Base-by-base conservation (phyloP, 164 flowering plant genomes). In the Vitis amurensis region DNA sequence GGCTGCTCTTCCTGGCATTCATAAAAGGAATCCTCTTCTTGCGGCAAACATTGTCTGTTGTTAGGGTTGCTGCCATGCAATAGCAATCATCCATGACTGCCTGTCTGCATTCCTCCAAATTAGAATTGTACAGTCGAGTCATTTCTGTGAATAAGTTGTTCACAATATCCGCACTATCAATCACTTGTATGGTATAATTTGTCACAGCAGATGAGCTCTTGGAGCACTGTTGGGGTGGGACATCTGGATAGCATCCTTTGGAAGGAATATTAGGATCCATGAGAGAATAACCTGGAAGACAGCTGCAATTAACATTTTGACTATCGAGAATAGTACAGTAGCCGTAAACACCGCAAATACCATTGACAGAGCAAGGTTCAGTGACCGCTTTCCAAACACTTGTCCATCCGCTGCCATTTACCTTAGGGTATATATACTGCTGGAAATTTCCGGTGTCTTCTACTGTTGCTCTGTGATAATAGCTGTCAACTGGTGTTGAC, bases 21-120 rank as follows among this genome's bases (percentile, higher is more conserved):
- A 72, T 7, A 55, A 72, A 64, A 53, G 79, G 79, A 66, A 69
- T 68, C 37, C 67, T 76, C 67, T 64, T 76, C 67, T 51, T 68
- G n/a, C 11, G 8, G 64, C 79, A 76, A 27, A 31, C 31, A 7
- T 31, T 31, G 44, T 31, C 44, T 3, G 3, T 31, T 7, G 44
- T 0, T n/a, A n/a, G n/a, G n/a, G n/a, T n/a, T n/a, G 65, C 74
- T 17, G 74, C 74, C 58, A 37, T 7, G 11, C 57, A 16, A 15
- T 30, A 66, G 51, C 74, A 71, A 19, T 71, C 74, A 58, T 66
- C 65, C 59, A 59, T 16, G 14, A 65, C 19, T 12, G 55, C 65
- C 59, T 59, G n/a, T 17, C 29, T 59, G 50, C 74, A 71, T 3
- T 10, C n/a, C 5, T 50, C 50, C 7, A 17, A 58, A 59, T 66